Evolutionary conservation across 1,284 basidiomycete genomes (phyloP).

Genomic region (Malassezia arunalokei): DNA sequence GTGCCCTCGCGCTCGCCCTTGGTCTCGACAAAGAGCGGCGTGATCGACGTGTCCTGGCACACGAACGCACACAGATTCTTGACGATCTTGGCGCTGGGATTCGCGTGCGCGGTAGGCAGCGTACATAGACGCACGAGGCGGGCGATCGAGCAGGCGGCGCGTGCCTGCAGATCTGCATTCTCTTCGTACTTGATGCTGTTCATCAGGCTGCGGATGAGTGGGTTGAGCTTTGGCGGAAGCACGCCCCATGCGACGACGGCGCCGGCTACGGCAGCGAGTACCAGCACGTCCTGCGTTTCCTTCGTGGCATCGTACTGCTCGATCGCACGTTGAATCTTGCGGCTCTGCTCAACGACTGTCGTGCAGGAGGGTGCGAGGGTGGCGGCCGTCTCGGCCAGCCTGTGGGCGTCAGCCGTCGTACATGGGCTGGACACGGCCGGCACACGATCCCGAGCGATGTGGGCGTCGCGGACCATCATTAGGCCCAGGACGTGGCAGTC

Average conservation of each 20-base stretch:
- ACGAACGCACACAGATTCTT: constrained; percentile 95
- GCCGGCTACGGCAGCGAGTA: constrained; percentile 76
- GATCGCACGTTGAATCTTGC: constrained; percentile 62
- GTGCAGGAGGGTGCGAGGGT: constrained; percentile 49
- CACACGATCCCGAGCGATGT: constrained; percentile 62
- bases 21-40: constrained; percentile 69
- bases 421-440: constrained; percentile 69
- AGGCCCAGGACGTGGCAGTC: constrained; percentile 71
- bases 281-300: constrained; percentile 71
- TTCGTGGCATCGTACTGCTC: constrained; percentile 74
- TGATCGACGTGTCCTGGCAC: constrained; percentile 69
- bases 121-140: constrained; percentile 74
- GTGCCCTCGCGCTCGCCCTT: constrained; percentile 61
- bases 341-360: constrained; percentile 64
- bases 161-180: constrained; percentile 74
- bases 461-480: constrained; percentile 71
- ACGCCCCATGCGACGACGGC: constrained; percentile 58
- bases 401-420: constrained; percentile 66
- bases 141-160: constrained; percentile 75
- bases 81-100: constrained; percentile 79
- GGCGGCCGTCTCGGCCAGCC: constrained; percentile 56
- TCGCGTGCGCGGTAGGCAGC: constrained; percentile 52
- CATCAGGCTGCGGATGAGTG: constrained; percentile 92
- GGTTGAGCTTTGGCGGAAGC: constrained; percentile 64
- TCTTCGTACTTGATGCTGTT: constrained; percentile 82